These are phyloP conservation scores for Stephania cephalantha DNA, from an alignment of 164 flowering plant species.

Conservation along the genomic window DNA sequence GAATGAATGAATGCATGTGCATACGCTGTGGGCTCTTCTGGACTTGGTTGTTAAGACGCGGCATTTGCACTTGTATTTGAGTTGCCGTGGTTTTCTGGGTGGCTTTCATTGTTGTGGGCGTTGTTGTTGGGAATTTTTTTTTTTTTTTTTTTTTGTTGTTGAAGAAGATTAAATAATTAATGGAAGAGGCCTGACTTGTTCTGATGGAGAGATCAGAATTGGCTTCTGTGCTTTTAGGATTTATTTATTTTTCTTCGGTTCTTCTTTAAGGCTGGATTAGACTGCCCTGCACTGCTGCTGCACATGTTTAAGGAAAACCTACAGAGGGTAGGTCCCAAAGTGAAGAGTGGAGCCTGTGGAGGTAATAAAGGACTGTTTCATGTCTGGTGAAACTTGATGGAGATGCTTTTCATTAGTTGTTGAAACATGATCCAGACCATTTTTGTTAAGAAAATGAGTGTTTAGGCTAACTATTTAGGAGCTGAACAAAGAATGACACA, in stretches of 20 bases:
- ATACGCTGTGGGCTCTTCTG: background rate
- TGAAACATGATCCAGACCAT: background rate
- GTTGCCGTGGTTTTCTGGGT: no score
- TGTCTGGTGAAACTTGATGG: no score
- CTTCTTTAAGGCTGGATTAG: background rate
- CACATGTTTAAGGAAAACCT: background rate
- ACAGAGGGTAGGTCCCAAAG: background rate
- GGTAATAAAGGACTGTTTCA: no score
- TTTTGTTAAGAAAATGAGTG: background rate
- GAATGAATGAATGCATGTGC: background rate
- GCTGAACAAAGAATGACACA: background rate
- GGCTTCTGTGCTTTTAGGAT: no score
- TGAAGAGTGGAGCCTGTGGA: background rate
- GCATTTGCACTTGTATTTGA: no score
- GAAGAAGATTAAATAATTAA: background rate
- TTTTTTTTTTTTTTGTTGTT: no score
- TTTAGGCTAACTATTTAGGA: background rate
- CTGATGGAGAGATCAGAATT: background rate
- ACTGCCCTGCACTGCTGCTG: background rate
- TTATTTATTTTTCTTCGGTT: background rate
- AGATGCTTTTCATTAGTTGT: no score
- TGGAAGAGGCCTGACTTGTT: background rate
- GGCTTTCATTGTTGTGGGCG: background rate
- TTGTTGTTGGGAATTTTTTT: background rate
- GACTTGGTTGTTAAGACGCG: no score